Base-by-base conservation (phyloP, 345 rosid genomes). In the Euclidium syriacum region DNA sequence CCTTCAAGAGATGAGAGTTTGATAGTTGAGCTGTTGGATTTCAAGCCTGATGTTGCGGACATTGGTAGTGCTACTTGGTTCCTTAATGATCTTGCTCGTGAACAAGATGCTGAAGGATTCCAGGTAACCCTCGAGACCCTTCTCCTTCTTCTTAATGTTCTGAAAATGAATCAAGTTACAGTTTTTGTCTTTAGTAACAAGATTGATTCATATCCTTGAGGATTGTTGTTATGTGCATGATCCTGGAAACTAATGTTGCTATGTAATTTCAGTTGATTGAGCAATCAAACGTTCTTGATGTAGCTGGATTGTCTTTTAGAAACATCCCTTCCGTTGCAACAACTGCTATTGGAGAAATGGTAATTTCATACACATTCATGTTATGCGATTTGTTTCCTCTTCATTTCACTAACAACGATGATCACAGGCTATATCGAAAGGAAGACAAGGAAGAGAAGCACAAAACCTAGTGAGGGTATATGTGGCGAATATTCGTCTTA, bases 391-490 rank as follows among this genome's bases (percentile, higher is more conserved):
- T 12, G 35, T 17, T 34, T 29, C 16, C 29, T 1, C 1, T 39
- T 29, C 20, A 29, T 39, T 12, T 29, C 19, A n/a, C 52, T 51
- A 10, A 59, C 42, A 62, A 7, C 7, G 35, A 18, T 72, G 17
- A 7, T 60, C 52, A 36, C 65, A 90, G 95, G 81, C 81, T 30
- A 72, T 86, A 64, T 86, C 98, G 4, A 88, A 92, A 77, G 98
- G 85, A 64, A 78, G 83, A 15, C 98, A 92, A 52, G 98, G 96
- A 76, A 85, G 89, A 75, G 96, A 88, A 72, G 95, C 96, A 2
- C 96, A 85, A 52, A 91, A 91, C 68, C 53, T 81, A 49, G 77
- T 88, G 51, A 81, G 60, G 81, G 98, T 89, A 42, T 85, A 86
- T 70, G 73, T 89, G 72, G 95, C 95, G 27, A 86, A 85, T 75